Conservation (phyloP, 1,284 basidiomycete genomes). For the Xerocomus amazonicus region DNA sequence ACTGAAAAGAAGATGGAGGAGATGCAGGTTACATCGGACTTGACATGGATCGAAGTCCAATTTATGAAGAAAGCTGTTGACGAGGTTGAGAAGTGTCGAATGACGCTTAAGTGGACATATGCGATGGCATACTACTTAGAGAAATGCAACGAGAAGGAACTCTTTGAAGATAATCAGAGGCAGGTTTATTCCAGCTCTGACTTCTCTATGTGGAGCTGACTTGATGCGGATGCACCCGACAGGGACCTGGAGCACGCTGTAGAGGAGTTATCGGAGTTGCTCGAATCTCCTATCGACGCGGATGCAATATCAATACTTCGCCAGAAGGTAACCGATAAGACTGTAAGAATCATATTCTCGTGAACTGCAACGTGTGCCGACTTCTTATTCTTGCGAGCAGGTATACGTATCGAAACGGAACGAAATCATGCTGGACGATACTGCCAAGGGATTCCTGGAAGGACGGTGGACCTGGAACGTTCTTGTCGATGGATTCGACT, state of each 20-base stretch:
- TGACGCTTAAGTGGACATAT: slow-evolving; percentile 99
- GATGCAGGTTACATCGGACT: slow-evolving; percentile 87
- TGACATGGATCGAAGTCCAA: slow-evolving; percentile 99
- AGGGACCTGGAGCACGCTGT: slow-evolving; percentile 94
- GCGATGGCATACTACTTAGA: slow-evolving; percentile 97
- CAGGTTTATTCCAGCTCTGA: slow-evolving; percentile 27
- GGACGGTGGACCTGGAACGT: slow-evolving; percentile 79
- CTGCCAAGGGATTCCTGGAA: slow-evolving; percentile 86
- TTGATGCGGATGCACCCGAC: slow-evolving; percentile 3
- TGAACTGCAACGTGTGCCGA: not conserved
- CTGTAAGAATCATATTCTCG: slow-evolving; percentile 47
- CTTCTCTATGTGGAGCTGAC: not conserved
- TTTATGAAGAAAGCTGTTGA: slow-evolving; percentile 98
- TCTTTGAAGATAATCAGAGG: slow-evolving; percentile 98
- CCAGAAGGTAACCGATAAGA: slow-evolving; percentile 93
- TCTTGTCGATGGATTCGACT: slow-evolving; percentile 59
- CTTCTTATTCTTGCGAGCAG: slow-evolving; percentile 33
- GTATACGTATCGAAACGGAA: slow-evolving; percentile 97
- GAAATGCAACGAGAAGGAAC: slow-evolving; percentile 88
- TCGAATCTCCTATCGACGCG: slow-evolving; percentile 88
- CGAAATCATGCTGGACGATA: slow-evolving; percentile 93
- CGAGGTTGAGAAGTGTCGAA: slow-evolving; percentile 84
- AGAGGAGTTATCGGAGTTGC: slow-evolving; percentile 88
- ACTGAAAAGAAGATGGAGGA: slow-evolving; percentile 99
- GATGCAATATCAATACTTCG: slow-evolving; percentile 80